phyloP scores from a whole-genome alignment of 1,284 basidiomycete species.

The Cerioporus squamosus region DNA sequence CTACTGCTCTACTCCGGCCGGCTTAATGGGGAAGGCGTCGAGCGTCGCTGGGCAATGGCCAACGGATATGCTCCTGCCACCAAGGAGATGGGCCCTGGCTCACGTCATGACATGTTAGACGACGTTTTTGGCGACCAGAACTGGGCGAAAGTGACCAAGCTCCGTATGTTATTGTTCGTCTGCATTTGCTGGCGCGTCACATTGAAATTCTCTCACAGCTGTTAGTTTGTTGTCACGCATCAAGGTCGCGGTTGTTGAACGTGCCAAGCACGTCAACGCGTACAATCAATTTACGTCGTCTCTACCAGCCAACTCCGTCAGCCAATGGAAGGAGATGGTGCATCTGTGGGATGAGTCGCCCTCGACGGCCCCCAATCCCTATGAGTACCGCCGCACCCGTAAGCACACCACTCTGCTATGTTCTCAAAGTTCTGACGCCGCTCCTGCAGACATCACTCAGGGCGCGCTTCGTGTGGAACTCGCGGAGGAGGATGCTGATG shows the following conservation, averaged over 20 bases:
- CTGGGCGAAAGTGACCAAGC: background rate
- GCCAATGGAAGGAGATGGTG: background rate
- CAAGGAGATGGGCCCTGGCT: constrained; percentile 8
- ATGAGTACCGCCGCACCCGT: background rate
- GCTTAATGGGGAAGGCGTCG: background rate
- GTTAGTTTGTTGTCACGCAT: no score
- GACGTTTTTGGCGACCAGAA: background rate
- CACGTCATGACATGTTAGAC: background rate
- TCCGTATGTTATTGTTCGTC: background rate
- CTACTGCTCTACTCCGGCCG: no score
- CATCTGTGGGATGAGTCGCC: background rate
- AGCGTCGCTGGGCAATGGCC: background rate
- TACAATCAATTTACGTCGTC: background rate
- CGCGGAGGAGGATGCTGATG: background rate
- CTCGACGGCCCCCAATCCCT: background rate
- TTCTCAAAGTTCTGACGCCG: background rate
- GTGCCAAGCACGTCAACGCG: no score
- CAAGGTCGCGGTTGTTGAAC: no score
- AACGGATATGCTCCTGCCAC: background rate
- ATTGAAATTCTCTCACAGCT: no score
- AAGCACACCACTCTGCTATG: no score
- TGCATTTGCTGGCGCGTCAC: no score
- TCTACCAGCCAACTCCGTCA: background rate
- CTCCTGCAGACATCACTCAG: background rate
- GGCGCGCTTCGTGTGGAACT: background rate